These are phyloP conservation scores for Rusavskia elegans DNA, from an alignment of 495 filamentous ascomycete genomes.

Conservation along the genomic window DNA sequence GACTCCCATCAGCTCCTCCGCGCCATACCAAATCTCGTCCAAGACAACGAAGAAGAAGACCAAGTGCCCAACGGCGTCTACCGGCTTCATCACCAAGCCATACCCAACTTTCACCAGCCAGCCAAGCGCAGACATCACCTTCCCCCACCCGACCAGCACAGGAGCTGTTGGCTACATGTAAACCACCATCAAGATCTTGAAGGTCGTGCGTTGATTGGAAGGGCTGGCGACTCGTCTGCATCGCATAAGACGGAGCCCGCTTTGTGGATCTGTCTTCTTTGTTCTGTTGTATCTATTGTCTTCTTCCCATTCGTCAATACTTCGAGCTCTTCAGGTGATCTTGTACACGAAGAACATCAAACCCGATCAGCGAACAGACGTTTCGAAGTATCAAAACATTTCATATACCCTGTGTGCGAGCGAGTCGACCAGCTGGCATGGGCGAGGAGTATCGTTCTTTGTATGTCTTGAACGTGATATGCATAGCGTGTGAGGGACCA, in stretches of 20 bases:
- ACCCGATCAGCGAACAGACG: neutral
- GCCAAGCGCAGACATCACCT: conserved; percentile 9
- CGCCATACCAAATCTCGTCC: conserved; percentile 17
- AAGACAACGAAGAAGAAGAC: conserved; percentile 20
- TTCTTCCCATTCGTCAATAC: neutral
- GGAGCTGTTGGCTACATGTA: neutral
- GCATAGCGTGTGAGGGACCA: neutral
- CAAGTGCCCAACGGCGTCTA: conserved; percentile 19
- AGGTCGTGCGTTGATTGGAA: neutral
- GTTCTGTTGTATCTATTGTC: neutral
- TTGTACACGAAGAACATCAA: neutral
- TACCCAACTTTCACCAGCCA: conserved; percentile 4
- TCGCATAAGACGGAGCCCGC: neutral
- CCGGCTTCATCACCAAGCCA: conserved; percentile 23
- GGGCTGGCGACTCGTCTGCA: neutral
- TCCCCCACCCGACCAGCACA: conserved; percentile 4
- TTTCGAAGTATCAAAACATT: neutral
- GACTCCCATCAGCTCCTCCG: conserved; percentile 13
- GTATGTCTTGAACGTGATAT: conserved; percentile 1
- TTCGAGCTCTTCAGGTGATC: neutral
- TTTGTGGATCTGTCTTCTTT: neutral
- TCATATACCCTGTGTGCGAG: neutral
- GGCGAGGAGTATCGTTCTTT: neutral
- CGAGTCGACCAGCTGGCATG: neutral
- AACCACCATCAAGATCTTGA: neutral